Base-by-base conservation (phyloP, 1,284 basidiomycete genomes). In the Pseudozyma thailandica region DNA sequence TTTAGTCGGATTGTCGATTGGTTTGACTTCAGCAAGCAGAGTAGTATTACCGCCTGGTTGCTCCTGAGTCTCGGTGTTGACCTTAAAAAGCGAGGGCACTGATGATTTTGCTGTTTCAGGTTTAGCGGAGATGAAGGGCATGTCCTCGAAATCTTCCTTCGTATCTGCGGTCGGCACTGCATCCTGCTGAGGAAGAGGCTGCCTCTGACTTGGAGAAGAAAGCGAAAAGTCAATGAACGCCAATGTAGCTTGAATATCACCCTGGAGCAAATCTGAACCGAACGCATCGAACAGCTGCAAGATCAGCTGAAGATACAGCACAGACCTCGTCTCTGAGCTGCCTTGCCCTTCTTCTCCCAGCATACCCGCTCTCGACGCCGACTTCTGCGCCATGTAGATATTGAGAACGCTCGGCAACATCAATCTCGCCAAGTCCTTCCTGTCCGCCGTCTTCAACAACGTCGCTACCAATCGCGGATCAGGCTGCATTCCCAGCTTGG, bases 171-270 rank as follows among this genome's bases (percentile, higher is more conserved):
- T 15, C 18, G 15, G 39, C n/a, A 18, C 10, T 1, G 10, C 39
- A 7, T 15, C 18, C n/a, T 38, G 56, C 46, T 43, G 35, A 5
- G 13, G 16, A 1, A 38, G 31, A 10, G 35, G 38, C 10, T 53
- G 52, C 16, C 54, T 48, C 23, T 68, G 44, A 16, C 43, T 47
- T 3, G 62, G 53, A 9, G 56, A 42, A 21, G 57, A 56, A 10
- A 80, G 62, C 4, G 74, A 70, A 51, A 79, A 75, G 31, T 80
- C 70, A 54, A 81, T 73, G 23, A 81, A 81, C 0, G 58, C 68
- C 16, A 82, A 53, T 26, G 75, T 73, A 8, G 72, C 69, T 12
- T 53, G 57, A 16, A 66, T 48, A 16, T 80, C 75, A 12, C 65
- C 74, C 30, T 77, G 65, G 4, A 81, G 46, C 60, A 80, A 35